Evolutionary conservation across 169 alveolate species (phyloP), one percentile per base, ranked within the genome.

Genomic region (Cryptosporidium meleagridis): DNA sequence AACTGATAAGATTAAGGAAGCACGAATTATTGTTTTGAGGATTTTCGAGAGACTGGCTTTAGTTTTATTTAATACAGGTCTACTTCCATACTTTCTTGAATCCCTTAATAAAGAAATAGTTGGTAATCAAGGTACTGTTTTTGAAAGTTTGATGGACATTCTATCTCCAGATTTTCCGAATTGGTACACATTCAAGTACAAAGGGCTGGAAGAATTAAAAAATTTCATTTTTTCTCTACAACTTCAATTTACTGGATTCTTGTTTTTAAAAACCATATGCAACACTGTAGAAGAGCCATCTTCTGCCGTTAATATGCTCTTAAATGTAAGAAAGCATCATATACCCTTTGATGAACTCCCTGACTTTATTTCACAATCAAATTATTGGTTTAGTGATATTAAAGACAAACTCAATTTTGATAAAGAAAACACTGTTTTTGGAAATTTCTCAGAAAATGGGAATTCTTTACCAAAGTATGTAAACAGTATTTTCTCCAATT

Each of bases 111-210:
- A 33, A 6, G 70, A 73, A 21, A 29, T 41, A 55, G 53, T 73
- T 23, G 12, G 52, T 1, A 23, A 53, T 10, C 70, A 35, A 23
- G 75, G 69, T 14, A 44, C 80, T 44, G 26, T 80, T 23, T 61
- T 80, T 41, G 89, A 80, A 33, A 80, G 80, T 41, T n/a, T 80
- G 18, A 80, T 80, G 89, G 89, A 80, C n/a, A 62, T 80, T n/a
- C n/a, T 80, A 26, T 80, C 89, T 39, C 89, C 89, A 5, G 89
- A 80, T 26, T 80, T 80, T 62, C 80, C 89, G 3, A 44, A 44
- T 16, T 80, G 73, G 75, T 80, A 26, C 51, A 65, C 75, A 39
- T 33, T 18, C 1, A 26, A 51, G n/a, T 80, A 23, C 59, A 21
- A 41, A 33, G 62, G 39, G 14, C n/a, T 21, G 21, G 31, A 9